Percentiles rank a stretch among this genome's conserved stretches.
Evolutionary conservation across 2,329 filamentous ascomycete species (phyloP).

Genomic region (Fusarium avenaceum): DNA sequence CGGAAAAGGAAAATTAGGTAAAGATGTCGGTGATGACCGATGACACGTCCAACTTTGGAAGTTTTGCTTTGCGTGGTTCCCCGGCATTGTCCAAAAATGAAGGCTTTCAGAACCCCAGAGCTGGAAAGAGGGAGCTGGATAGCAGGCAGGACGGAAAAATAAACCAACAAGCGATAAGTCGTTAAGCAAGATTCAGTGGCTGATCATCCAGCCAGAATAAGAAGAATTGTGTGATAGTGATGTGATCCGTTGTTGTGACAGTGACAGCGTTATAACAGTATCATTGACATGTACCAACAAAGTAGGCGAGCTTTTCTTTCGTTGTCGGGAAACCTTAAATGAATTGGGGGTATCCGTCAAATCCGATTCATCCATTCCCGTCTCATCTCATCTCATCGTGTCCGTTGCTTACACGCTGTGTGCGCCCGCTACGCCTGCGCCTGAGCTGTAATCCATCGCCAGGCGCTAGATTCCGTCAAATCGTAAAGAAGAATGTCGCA

Average conservation of each 20-base stretch:
- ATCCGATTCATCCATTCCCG: constrained; percentile 40
- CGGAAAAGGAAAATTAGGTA: constrained; percentile 40
- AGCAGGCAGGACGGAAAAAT: constrained; percentile 31
- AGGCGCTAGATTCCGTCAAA: constrained; percentile 47
- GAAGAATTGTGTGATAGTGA: constrained; percentile 21
- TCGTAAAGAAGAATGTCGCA: constrained; percentile 40
- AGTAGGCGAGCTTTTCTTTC: constrained; percentile 20
- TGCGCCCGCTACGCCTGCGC: constrained; percentile 41
- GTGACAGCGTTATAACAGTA: background rate
- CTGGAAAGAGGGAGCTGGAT: constrained; percentile 1
- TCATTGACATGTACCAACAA: constrained; percentile 20
- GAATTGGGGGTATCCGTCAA: constrained; percentile 45
- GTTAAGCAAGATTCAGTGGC: constrained; percentile 33
- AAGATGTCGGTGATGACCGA: constrained; percentile 42
- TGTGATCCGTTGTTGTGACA: constrained; percentile 21
- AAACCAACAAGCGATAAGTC: constrained; percentile 39
- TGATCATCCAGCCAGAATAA: constrained; percentile 22
- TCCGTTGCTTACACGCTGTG: constrained; percentile 40
- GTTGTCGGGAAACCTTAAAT: constrained; percentile 35
- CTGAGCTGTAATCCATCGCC: constrained; percentile 26
- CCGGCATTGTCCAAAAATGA: constrained; percentile 9
- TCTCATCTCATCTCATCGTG: constrained; percentile 42
- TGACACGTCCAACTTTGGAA: constrained; percentile 37
- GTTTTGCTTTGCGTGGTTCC: constrained; percentile 21
- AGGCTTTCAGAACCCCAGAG: background rate